Percentiles rank a stretch among this genome's conserved stretches.
Conservation (phyloP, 352 stramenopile genomes). For the Plasmopara muralis region DNA sequence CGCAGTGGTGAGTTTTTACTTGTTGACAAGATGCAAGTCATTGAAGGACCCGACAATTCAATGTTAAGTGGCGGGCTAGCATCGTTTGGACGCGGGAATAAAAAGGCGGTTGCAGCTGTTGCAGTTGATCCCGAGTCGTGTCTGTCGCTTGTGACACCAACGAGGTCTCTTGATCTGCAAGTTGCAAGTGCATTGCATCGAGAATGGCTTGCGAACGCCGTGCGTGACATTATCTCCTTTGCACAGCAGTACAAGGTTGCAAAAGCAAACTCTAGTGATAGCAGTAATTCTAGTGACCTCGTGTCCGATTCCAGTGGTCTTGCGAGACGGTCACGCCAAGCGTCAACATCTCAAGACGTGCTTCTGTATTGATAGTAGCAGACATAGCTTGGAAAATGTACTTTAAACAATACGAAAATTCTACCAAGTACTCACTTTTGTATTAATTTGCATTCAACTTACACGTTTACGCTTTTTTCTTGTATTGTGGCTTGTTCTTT, state of each 20-base stretch:
- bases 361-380: conserved; percentile 11
- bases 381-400: neutral
- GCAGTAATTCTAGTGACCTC: conserved; percentile 8
- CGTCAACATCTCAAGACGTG: conserved; percentile 8
- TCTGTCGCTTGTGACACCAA: conserved; percentile 46
- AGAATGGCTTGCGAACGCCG: conserved; percentile 68
- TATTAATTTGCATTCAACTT: too few species aligned
- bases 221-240: conserved; percentile 58
- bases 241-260: conserved; percentile 53
- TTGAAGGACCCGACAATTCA: conserved; percentile 19
- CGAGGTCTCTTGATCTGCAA: conserved; percentile 56
- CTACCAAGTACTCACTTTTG: neutral
- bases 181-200: conserved; percentile 59
- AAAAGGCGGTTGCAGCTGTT: conserved; percentile 38
- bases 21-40: conserved; percentile 46
- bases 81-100: conserved; percentile 31
- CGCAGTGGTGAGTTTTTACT: conserved; percentile 49
- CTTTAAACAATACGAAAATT: neutral
- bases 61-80: conserved; percentile 1
- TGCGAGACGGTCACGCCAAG: conserved; percentile 8
- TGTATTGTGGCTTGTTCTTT: conserved; percentile 71
- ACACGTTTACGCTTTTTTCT: conserved; percentile 41
- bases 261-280: conserved; percentile 17
- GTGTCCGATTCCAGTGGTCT: neutral
- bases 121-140: conserved; percentile 39